These are phyloP conservation scores for Ceratocystis diversiconidia DNA, from an alignment of 2,329 filamentous ascomycete genomes.

Conservation along the genomic window DNA sequence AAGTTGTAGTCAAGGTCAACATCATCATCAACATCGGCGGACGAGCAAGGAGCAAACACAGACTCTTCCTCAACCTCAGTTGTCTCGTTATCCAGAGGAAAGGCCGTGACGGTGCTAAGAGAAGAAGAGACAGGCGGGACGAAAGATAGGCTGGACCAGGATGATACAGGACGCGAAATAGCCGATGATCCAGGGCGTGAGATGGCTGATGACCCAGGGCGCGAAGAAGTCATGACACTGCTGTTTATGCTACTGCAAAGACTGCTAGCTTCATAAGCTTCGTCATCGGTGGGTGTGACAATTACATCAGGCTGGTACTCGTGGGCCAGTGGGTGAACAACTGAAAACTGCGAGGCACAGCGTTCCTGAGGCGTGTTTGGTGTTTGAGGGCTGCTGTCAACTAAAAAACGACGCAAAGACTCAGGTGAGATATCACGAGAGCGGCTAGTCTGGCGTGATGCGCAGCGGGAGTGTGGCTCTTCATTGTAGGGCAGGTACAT, in stretches of 20 bases:
- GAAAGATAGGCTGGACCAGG: constrained; percentile 11
- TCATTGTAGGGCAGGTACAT: not conserved
- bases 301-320: constrained; percentile 10
- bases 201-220: not conserved
- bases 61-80: not conserved
- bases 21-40: constrained; percentile 28
- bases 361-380: constrained; percentile 16
- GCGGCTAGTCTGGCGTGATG: constrained; percentile 18
- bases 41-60: not conserved
- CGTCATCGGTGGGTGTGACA: constrained; percentile 14
- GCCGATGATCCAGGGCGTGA: not conserved
- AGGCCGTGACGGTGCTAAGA: not conserved
- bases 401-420: constrained; percentile 38
- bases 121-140: constrained; percentile 6
- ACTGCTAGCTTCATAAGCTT: not conserved
- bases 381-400: constrained; percentile 28
- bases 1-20: constrained; percentile 49
- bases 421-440: constrained; percentile 41
- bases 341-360: constrained; percentile 20
- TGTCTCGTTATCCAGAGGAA: not conserved
- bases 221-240: not conserved
- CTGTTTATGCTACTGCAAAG: not conserved
- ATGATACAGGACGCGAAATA: constrained; percentile 8
- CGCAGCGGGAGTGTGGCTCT: constrained; percentile 3
- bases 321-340: not conserved